Percentiles rank a stretch among this genome's conserved stretches.
These are phyloP conservation scores for Pythium dissimile DNA, from an alignment of 352 stramenopile species.

Conservation along the genomic window DNA sequence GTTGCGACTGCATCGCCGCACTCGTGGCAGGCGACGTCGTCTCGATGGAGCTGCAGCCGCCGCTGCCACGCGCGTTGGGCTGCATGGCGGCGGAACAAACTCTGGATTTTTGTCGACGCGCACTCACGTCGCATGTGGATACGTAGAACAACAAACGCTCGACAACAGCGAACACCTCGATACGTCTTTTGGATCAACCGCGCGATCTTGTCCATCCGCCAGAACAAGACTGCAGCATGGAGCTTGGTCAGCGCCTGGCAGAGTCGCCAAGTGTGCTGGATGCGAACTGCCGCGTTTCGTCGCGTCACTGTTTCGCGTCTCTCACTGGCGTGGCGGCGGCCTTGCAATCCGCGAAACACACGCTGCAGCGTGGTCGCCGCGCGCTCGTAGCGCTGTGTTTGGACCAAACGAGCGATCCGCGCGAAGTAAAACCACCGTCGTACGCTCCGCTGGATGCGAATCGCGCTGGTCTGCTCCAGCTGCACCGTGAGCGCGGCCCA, in stretches of 20 bases:
- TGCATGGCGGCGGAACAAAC: conserved; percentile 28
- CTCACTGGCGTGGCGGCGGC: background rate
- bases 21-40: conserved; percentile 35
- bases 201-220: conserved; percentile 21
- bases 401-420: conserved; percentile 12
- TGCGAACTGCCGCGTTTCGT: conserved; percentile 1
- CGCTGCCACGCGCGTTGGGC: conserved; percentile 30
- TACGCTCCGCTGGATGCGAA: conserved; percentile 32
- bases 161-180: conserved; percentile 14
- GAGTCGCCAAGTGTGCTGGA: conserved; percentile 39
- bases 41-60: conserved; percentile 28
- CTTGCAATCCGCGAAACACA: conserved; percentile 15
- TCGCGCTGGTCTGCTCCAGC: conserved; percentile 38
- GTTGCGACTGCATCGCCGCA: conserved; percentile 35
- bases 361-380: conserved; percentile 31
- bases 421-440: conserved; percentile 31
- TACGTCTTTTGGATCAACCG: conserved; percentile 26
- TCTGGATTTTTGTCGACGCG: conserved; percentile 45
- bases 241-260: conserved; percentile 20
- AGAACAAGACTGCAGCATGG: background rate
- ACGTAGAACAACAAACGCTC: conserved; percentile 28
- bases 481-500: conserved; percentile 42
- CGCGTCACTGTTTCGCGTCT: background rate
- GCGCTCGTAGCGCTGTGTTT: conserved; percentile 11
- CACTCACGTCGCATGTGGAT: conserved; percentile 25